phyloP scores from a whole-genome alignment of 2,329 filamentous ascomycete species.

The Phyllosticta citrichinensis region DNA sequence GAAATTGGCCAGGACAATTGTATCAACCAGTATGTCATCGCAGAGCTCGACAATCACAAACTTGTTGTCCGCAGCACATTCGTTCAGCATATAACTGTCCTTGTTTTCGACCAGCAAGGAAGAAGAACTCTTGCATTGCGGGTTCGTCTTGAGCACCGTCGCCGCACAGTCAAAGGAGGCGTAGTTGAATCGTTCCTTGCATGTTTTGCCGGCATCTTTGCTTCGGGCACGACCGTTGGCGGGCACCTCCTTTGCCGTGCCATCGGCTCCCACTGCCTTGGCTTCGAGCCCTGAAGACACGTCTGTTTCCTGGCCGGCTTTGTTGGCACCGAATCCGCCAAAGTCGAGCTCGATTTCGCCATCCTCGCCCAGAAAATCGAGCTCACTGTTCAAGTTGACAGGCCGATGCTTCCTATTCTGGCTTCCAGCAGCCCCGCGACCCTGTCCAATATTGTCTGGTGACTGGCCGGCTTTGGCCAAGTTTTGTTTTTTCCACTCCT shows the following conservation, averaged over 20 bases:
- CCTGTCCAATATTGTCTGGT: conserved; percentile 54
- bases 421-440: conserved; percentile 37
- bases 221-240: conserved; percentile 44
- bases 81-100: conserved; percentile 95
- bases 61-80: conserved; percentile 78
- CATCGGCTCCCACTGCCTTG: neutral
- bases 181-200: conserved; percentile 96
- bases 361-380: conserved; percentile 78
- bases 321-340: conserved; percentile 43
- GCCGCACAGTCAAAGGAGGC: conserved; percentile 95
- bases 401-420: conserved; percentile 40
- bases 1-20: conserved; percentile 93
- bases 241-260: conserved; percentile 16
- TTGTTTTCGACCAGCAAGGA: conserved; percentile 92
- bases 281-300: neutral
- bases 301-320: conserved; percentile 1
- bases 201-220: conserved; percentile 93
- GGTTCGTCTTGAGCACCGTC: conserved; percentile 82
- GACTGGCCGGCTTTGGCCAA: conserved; percentile 75
- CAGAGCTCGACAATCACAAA: conserved; percentile 92
- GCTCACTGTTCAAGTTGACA: conserved; percentile 53
- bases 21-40: conserved; percentile 79
- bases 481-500: conserved; percentile 96
- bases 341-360: conserved; percentile 73
- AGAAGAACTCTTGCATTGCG: conserved; percentile 76